Conservation (phyloP, 768 basidiomycete genomes). For the Filobasidium floriforme region DNA sequence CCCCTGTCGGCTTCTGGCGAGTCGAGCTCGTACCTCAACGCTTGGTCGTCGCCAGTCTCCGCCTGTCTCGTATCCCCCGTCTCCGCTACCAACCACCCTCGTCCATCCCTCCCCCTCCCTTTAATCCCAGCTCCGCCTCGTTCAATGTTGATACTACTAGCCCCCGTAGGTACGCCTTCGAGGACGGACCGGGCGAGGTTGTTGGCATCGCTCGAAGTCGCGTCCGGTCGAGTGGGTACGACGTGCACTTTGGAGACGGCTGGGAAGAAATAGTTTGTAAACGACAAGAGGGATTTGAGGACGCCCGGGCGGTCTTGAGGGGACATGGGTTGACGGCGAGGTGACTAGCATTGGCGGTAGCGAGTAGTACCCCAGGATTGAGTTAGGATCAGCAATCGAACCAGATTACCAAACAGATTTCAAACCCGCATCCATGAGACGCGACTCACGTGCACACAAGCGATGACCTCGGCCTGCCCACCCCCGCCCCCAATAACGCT, state of each 20-base stretch:
- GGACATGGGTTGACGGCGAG: constrained; percentile 44
- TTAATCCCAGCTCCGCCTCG: constrained; percentile 8
- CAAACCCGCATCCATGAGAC: no score
- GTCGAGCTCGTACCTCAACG: constrained; percentile 18
- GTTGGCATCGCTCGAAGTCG: constrained; percentile 55
- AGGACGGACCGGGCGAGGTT: constrained; percentile 69
- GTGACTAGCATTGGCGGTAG: constrained; percentile 24
- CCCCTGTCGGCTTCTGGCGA: constrained; percentile 50
- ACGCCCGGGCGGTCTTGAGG: constrained; percentile 57
- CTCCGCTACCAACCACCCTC: constrained; percentile 69
- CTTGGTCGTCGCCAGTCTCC: constrained; percentile 11
- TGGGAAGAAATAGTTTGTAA: constrained; percentile 91
- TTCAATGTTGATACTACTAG: neutral
- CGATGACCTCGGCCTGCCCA: constrained; percentile 53
- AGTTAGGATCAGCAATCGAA: no score
- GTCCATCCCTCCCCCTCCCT: constrained; percentile 53
- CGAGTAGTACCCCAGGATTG: constrained; percentile 1
- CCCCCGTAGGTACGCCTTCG: constrained; percentile 69
- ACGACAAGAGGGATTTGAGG: constrained; percentile 82
- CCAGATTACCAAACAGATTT: no score
- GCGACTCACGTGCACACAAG: constrained; percentile 61
- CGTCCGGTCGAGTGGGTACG: constrained; percentile 1
- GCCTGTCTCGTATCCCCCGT: constrained; percentile 16
- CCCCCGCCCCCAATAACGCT: constrained; percentile 72
- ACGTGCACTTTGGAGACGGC: constrained; percentile 62